These are phyloP conservation scores for Cladosporium sp. DNA, from an alignment of 2,329 filamentous ascomycete species.

Conservation along the genomic window DNA sequence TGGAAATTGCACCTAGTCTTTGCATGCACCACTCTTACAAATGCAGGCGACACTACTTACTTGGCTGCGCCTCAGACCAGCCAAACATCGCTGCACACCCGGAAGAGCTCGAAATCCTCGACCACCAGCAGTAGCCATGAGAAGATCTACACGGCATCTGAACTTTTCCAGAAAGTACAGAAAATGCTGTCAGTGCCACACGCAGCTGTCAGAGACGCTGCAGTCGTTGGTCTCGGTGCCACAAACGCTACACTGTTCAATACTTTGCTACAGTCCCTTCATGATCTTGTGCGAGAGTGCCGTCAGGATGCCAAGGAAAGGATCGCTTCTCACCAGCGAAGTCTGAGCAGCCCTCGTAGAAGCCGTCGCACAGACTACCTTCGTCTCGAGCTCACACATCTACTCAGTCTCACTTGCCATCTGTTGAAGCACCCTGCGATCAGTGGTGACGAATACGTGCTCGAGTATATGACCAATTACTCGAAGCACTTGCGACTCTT, in stretches of 20 bases:
- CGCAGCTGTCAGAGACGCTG: conserved; percentile 79
- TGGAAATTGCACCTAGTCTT: conserved; percentile 98
- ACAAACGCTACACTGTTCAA: conserved; percentile 95
- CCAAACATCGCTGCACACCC: conserved; percentile 64
- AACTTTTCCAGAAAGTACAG: conserved; percentile 87
- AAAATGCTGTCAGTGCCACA: conserved; percentile 81
- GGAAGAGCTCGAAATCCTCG: conserved; percentile 75
- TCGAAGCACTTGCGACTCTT: conserved; percentile 92
- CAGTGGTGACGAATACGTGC: conserved; percentile 76
- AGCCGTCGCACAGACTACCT: conserved; percentile 83
- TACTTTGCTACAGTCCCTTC: conserved; percentile 83
- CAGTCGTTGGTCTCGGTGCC: conserved; percentile 86
- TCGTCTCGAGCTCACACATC: conserved; percentile 91
- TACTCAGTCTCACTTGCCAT: conserved; percentile 90
- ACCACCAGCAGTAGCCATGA: conserved; percentile 60
- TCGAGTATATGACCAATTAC: conserved; percentile 85
- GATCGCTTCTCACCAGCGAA: conserved; percentile 74
- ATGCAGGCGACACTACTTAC: conserved; percentile 57
- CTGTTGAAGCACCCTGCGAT: conserved; percentile 79
- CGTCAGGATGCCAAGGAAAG: conserved; percentile 85
- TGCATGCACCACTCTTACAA: conserved; percentile 91
- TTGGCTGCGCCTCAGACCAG: conserved; percentile 51
- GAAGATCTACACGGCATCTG: conserved; percentile 83
- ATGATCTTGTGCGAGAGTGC: conserved; percentile 80
- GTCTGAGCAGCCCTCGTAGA: conserved; percentile 75